Base-by-base conservation (phyloP, 2,329 filamentous ascomycete genomes). In the Talaromyces sp. region DNA sequence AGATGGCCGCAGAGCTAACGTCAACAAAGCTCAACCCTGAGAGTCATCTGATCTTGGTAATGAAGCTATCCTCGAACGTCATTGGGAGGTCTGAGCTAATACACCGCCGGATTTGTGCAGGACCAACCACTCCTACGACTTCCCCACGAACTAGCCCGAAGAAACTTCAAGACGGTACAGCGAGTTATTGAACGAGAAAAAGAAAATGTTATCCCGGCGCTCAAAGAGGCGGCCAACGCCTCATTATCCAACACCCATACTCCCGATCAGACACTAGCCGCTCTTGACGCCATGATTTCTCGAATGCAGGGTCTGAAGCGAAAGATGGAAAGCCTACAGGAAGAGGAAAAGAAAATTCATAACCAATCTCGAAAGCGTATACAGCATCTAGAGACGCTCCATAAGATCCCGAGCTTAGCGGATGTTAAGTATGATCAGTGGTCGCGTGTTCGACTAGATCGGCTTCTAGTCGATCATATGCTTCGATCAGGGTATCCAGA, bases 401-500 rank as follows among this genome's bases (percentile, higher is more conserved):
- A 94, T 71, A 75, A 82, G 40, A 90, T 97, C 64, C 83, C 88
- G 52, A 89, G 85, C 55, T 80, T 97, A 56, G 89, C 91, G 47
- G 94, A 99, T 70, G 91, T 96, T 63, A 91, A 91, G 68, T 99
- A 97, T 75, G 93, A 97, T 68, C 80, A 84, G 52, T 99, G 94
- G 94, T 90, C 88, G 55, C 84, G 90, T 49, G 84, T 84, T 35
- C 81, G 94, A 19, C 79, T 99, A 40, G 89, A 96, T 72, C 81
- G 94, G 16, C 76, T 97, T 52, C 75, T 99, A 43, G 89, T 96
- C n/a, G 94, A 99, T 69, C 96, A 97, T 72, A 81, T 99, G 61
- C 77, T 97, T 44, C 83, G 94, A 8, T 86, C 87, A 55, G 93
- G 93, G 3, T 96, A 93, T 68, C 83, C 84, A 16, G 83, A 88